These are phyloP conservation scores for Arabis hirsuta DNA, from an alignment of 345 rosid genomes.

Conservation along the genomic window DNA sequence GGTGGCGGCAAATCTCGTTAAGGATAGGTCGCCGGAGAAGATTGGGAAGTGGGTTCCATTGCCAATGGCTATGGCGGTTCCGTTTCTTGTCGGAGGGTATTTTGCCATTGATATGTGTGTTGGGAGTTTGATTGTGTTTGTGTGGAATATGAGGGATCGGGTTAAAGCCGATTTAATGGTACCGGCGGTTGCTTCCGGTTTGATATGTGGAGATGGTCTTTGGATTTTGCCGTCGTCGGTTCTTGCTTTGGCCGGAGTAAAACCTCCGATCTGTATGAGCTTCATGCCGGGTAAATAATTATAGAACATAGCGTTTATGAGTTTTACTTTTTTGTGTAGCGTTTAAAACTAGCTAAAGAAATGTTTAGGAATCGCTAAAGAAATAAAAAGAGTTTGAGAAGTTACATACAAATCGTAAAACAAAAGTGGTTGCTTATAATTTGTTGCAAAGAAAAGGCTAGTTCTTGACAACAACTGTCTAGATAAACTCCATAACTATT, in stretches of 20 bases:
- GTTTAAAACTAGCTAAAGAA: constrained; percentile 14
- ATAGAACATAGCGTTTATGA: constrained; percentile 1
- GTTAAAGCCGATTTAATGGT: constrained; percentile 45
- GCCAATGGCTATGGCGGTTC: constrained; percentile 62
- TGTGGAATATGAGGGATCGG: constrained; percentile 50
- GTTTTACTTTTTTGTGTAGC: constrained; percentile 15
- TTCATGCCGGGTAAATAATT: constrained; percentile 34
- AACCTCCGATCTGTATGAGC: constrained; percentile 48
- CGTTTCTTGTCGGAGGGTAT: constrained; percentile 55
- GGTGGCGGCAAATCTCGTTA: constrained; percentile 44
- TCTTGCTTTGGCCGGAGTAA: constrained; percentile 47
- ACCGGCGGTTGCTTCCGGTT: constrained; percentile 50
- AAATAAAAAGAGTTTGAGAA: constrained; percentile 8
- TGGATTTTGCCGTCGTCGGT: constrained; percentile 51
- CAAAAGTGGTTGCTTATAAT: too few relatives aligned
- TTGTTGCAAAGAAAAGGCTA: not conserved
- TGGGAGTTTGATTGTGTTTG: constrained; percentile 56
- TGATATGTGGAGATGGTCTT: constrained; percentile 51
- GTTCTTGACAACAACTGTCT: constrained; percentile 5
- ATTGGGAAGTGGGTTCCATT: constrained; percentile 53
- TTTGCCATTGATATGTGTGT: constrained; percentile 60
- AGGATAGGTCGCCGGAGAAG: constrained; percentile 38
- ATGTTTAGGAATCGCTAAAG: constrained; percentile 4
- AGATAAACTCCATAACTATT: constrained; percentile 52
- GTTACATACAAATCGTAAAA: too few relatives aligned